phyloP scores from a whole-genome alignment of 1,284 basidiomycete species.

The Sphaerobolus stellatus region DNA sequence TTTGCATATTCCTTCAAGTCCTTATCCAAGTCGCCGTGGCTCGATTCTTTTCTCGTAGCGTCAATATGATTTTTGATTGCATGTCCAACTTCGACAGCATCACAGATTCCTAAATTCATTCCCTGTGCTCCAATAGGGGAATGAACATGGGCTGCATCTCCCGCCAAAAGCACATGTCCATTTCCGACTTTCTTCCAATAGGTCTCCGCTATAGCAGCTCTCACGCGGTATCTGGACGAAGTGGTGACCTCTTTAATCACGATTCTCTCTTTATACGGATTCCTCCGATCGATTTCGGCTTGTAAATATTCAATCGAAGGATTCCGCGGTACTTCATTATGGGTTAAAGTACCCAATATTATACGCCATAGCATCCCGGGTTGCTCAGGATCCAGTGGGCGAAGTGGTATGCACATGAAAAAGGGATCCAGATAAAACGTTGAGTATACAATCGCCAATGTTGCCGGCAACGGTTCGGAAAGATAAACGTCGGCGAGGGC shows the following conservation, averaged over 20 bases:
- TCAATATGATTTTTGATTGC: not conserved
- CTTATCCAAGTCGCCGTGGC: not conserved
- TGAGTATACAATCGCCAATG: conserved; percentile 21
- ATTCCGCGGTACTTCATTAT: conserved; percentile 28
- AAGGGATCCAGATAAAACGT: conserved; percentile 17
- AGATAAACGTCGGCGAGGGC: conserved; percentile 36
- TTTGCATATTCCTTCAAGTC: too few relatives aligned
- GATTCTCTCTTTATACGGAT: conserved; percentile 21
- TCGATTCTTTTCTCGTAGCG: not conserved
- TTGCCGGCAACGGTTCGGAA: conserved; percentile 8
- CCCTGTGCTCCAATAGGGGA: conserved; percentile 32
- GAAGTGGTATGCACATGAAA: conserved; percentile 26
- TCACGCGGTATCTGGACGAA: conserved; percentile 37
- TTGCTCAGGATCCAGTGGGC: conserved; percentile 8
- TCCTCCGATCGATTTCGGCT: conserved; percentile 26
- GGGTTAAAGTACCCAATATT: conserved; percentile 28
- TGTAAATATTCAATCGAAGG: conserved; percentile 36
- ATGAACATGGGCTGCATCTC: conserved; percentile 33
- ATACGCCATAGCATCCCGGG: conserved; percentile 31
- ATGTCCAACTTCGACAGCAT: conserved; percentile 32
- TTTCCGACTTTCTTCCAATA: conserved; percentile 24
- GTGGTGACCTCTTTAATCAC: conserved; percentile 32
- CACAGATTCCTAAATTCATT: conserved; percentile 30
- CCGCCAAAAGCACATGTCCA: conserved; percentile 30
- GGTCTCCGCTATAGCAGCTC: conserved; percentile 30